phyloP scores from a whole-genome alignment of 164 flowering plant genomes.

The Vitis labrusca region DNA sequence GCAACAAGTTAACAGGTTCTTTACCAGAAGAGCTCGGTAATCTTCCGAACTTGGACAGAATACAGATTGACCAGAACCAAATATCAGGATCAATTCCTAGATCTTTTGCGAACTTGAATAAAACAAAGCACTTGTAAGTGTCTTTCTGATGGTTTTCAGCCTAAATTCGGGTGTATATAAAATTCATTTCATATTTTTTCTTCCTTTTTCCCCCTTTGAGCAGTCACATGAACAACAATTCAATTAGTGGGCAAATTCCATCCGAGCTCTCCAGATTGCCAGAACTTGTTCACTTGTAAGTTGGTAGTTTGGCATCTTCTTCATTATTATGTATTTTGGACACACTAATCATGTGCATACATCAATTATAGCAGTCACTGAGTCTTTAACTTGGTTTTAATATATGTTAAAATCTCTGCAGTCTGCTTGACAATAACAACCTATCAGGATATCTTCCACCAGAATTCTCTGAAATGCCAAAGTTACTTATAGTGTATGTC shows the following conservation, averaged over 20 bases:
- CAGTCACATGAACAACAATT: conserved; percentile 96
- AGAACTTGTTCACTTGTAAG: conserved; percentile 82
- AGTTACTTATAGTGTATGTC: conserved; percentile 71
- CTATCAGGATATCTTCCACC: conserved; percentile 89
- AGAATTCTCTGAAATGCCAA: conserved; percentile 63
- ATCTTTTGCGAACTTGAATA: conserved; percentile 70
- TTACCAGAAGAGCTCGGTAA: conserved; percentile 82
- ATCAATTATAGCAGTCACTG: not conserved
- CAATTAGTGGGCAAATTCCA: conserved; percentile 87
- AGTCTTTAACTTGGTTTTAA: not conserved
- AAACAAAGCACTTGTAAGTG: conserved; percentile 66
- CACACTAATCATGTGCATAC: not conserved
- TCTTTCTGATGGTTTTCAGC: conserved; percentile 1
- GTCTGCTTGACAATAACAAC: conserved; percentile 94
- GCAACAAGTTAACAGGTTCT: conserved; percentile 67
- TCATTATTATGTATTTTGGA: not conserved
- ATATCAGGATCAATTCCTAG: conserved; percentile 77
- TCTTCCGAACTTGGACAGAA: conserved; percentile 63
- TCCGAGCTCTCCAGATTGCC: conserved; percentile 65
- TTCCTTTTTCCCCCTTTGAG: conserved; percentile 14
- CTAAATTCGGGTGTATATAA: not conserved
- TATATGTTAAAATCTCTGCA: conserved; percentile 33
- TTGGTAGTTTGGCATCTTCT: conserved; percentile 4
- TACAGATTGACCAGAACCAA: conserved; percentile 77
- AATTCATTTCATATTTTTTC: not conserved